Conservation (phyloP, 2,329 filamentous ascomycete species). For the Colletotrichum cuscutae region DNA sequence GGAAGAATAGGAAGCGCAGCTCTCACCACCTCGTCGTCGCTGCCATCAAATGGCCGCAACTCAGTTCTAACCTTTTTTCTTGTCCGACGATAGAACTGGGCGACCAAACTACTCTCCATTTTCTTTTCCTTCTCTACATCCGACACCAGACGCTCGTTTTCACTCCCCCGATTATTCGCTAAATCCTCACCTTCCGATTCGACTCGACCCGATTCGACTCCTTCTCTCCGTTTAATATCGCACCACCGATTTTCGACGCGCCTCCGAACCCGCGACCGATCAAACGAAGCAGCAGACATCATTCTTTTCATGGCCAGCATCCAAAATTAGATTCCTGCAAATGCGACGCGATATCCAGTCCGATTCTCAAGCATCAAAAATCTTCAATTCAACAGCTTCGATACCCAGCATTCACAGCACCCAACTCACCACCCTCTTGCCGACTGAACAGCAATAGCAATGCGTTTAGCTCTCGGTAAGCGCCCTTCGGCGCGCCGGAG, state of each 20-base stretch:
- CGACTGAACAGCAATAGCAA: slow-evolving; percentile 43
- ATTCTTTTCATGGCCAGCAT: slow-evolving; percentile 22
- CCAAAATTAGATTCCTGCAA: slow-evolving; percentile 28
- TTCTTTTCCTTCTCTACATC: slow-evolving; percentile 1
- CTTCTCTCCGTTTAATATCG: slow-evolving; percentile 28
- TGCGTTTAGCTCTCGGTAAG: slow-evolving; percentile 59
- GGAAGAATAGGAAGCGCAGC: slow-evolving; percentile 15
- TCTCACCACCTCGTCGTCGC: slow-evolving; percentile 3
- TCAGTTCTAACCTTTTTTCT: slow-evolving; percentile 28
- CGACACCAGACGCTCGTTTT: slow-evolving; percentile 32
- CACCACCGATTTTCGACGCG: slow-evolving; percentile 23
- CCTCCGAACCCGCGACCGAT: slow-evolving; percentile 15
- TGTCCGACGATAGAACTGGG: slow-evolving; percentile 12
- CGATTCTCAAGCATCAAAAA: slow-evolving; percentile 4
- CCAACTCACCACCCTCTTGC: background rate
- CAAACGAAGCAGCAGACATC: background rate
- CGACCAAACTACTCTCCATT: slow-evolving; percentile 8
- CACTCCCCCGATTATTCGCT: slow-evolving; percentile 10
- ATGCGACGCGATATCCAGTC: slow-evolving; percentile 25
- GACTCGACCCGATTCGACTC: slow-evolving; percentile 1
- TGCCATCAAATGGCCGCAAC: slow-evolving; percentile 24
- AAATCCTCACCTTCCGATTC: slow-evolving; percentile 12
- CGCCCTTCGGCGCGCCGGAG: slow-evolving; percentile 53
- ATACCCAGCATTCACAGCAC: slow-evolving; percentile 15
- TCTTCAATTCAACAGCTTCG: slow-evolving; percentile 9